These are phyloP conservation scores for Pseudonitzschia multiseries DNA, from an alignment of 108 stramenopile genomes.

Conservation along the genomic window DNA sequence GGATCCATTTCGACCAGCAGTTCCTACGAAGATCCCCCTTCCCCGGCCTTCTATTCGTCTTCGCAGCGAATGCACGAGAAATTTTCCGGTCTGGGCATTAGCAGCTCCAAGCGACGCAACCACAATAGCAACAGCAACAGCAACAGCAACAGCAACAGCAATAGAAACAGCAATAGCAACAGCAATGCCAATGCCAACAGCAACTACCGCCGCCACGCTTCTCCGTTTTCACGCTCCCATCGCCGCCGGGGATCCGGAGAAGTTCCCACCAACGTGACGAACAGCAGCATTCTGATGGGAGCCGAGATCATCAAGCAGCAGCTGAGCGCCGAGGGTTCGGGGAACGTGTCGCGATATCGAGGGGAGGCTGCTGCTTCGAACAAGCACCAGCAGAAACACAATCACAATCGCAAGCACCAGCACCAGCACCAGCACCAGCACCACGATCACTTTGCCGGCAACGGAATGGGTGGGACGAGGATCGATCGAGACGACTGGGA, in stretches of 20 bases:
- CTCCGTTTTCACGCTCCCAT: neutral
- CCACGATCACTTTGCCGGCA: neutral
- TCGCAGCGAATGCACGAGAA: slow-evolving; percentile 7
- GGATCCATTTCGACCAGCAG: neutral
- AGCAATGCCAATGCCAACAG: slow-evolving; percentile 2
- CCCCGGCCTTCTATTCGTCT: neutral
- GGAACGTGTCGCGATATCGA: too few species aligned
- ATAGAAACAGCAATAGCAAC: neutral
- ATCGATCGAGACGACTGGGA: slow-evolving; percentile 2
- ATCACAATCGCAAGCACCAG: neutral
- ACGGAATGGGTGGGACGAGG: neutral
- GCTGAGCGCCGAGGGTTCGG: neutral
- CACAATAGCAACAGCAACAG: neutral
- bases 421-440: neutral
- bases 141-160: too few species aligned
- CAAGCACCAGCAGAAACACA: neutral
- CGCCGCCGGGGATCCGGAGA: neutral
- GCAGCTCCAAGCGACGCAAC: neutral
- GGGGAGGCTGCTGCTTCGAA: too few species aligned
- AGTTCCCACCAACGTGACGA: neutral
- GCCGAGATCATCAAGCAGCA: slow-evolving; percentile 10
- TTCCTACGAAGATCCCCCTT: neutral
- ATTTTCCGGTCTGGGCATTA: neutral
- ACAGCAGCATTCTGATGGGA: slow-evolving; percentile 10
- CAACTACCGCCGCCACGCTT: neutral